Conservation (phyloP, 2,329 filamentous ascomycete genomes). For the Paecilomyces fulvus region DNA sequence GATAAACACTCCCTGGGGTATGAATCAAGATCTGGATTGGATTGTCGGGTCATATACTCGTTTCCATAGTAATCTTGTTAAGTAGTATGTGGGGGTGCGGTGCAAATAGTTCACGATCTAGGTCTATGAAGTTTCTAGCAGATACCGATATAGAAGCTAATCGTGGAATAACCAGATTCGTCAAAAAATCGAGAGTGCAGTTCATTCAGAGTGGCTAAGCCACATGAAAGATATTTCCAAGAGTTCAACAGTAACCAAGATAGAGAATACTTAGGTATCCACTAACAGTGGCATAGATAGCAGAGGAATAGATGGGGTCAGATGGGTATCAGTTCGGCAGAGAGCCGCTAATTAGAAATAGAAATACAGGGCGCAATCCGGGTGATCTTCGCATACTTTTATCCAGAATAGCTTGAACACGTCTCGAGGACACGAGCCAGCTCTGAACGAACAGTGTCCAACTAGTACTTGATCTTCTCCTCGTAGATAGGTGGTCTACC, state of each 20-base stretch:
- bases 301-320: not conserved
- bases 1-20: not conserved
- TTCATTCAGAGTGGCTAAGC: not conserved
- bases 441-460: not conserved
- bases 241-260: not conserved
- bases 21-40: too few species aligned
- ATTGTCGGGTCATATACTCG: too few species aligned
- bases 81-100: too few species aligned
- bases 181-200: not conserved
- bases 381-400: not conserved
- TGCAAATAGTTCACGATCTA: too few species aligned
- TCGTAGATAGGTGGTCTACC: conserved; percentile 52
- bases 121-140: too few species aligned
- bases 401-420: not conserved
- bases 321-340: not conserved
- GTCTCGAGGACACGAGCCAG: not conserved
- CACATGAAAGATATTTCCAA: not conserved
- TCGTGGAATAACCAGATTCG: not conserved
- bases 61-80: too few species aligned
- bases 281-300: not conserved
- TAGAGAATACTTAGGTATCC: too few species aligned
- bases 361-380: not conserved
- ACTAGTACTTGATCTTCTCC: conserved; percentile 47
- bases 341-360: not conserved
- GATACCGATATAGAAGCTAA: not conserved